phyloP scores from a whole-genome alignment of 106 monocot genomes.

The Alisma plantagoaquatica region DNA sequence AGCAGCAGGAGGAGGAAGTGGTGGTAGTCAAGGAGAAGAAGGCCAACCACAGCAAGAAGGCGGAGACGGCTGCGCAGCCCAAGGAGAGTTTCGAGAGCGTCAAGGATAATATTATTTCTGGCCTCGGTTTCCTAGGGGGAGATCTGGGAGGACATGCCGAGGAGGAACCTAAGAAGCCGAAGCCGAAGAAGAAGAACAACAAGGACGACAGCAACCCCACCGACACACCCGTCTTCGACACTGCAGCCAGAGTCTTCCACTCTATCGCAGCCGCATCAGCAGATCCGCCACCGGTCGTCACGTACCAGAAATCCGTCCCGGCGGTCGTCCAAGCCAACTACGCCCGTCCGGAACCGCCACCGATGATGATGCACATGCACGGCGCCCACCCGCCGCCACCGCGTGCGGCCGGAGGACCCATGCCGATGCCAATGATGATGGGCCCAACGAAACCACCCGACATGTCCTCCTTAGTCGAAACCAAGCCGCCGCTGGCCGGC shows the following conservation, averaged over 20 bases:
- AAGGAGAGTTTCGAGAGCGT: too few species aligned
- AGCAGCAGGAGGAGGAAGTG: not conserved
- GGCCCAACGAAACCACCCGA: too few species aligned
- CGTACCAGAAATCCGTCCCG: not conserved
- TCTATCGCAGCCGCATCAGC: not conserved
- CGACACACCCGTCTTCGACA: too few species aligned
- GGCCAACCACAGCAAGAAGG: too few species aligned
- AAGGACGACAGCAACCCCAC: too few species aligned
- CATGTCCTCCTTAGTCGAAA: conserved; percentile 67
- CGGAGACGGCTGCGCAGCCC: too few species aligned
- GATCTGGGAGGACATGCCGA: too few species aligned
- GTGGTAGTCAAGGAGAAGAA: conserved; percentile 10
- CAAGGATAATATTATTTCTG: too few species aligned
- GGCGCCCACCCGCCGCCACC: conserved; percentile 6
- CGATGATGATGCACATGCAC: not conserved
- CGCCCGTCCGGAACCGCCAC: conserved; percentile 16
- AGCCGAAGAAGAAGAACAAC: conserved; percentile 4
- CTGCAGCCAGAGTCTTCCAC: not conserved
- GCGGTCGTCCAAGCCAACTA: conserved; percentile 8
- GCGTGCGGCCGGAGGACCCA: too few species aligned
- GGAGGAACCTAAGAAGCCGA: conserved; percentile 21
- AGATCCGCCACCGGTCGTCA: not conserved
- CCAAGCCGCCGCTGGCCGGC: conserved; percentile 58
- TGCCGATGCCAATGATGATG: not conserved
- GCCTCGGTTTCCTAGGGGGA: too few species aligned